These are phyloP conservation scores for Podosphaera fusca DNA, from an alignment of 2,329 filamentous ascomycete species.

Conservation along the genomic window DNA sequence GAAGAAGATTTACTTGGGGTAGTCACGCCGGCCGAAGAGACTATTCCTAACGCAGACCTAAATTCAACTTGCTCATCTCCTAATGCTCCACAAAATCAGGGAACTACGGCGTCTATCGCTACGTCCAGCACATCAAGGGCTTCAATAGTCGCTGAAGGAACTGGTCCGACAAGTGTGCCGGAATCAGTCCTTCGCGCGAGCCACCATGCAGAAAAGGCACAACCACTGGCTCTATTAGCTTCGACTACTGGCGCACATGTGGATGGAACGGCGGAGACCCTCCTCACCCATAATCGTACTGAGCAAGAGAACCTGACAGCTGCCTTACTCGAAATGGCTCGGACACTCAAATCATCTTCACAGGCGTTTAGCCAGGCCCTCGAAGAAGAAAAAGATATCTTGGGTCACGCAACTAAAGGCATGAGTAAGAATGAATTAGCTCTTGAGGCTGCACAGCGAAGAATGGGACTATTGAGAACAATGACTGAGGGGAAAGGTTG, in stretches of 20 bases:
- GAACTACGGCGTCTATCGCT: conserved; percentile 4
- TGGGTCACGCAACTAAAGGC: conserved; percentile 47
- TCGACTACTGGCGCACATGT: conserved; percentile 9
- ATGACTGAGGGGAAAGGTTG: conserved; percentile 80
- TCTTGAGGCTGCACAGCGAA: conserved; percentile 51
- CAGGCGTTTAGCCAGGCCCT: conserved; percentile 47
- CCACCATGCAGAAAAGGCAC: conserved; percentile 5
- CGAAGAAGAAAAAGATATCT: conserved; percentile 46
- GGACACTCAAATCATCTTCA: conserved; percentile 53
- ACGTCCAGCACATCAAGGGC: conserved; percentile 1
- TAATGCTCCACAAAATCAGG: conserved; percentile 2
- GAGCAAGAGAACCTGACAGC: conserved; percentile 69
- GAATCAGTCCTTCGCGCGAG: conserved; percentile 10
- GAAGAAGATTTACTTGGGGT: conserved; percentile 33
- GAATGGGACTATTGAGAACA: conserved; percentile 52
- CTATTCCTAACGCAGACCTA: conserved; percentile 7
- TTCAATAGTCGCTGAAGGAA: background rate
- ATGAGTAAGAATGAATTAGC: conserved; percentile 54
- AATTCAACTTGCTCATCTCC: background rate
- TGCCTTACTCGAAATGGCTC: conserved; percentile 61
- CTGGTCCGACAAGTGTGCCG: too few species aligned
- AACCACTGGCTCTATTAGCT: conserved; percentile 9
- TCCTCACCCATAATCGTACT: conserved; percentile 51
- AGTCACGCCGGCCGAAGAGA: conserved; percentile 25
- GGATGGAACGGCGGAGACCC: conserved; percentile 38